These are phyloP conservation scores for Telopea speciosissima DNA, from an alignment of 177 flowering plant species.

Conservation along the genomic window DNA sequence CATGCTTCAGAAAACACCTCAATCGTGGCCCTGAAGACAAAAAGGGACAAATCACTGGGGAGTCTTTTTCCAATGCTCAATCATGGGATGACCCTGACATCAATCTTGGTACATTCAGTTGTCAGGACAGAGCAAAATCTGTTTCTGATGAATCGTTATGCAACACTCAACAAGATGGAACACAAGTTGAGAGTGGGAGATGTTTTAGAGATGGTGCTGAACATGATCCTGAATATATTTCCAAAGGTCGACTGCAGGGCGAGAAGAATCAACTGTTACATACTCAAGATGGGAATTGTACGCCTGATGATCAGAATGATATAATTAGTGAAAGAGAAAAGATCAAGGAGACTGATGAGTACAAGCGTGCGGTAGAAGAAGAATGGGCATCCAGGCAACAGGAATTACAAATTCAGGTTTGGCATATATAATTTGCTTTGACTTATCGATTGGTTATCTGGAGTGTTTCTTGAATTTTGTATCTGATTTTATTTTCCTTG, in stretches of 20 bases:
- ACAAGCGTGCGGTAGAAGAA: conserved; percentile 48
- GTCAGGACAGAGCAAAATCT: background rate
- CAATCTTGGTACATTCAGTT: background rate
- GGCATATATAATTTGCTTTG: background rate
- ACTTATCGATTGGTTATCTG: background rate
- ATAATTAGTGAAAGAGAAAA: conserved; percentile 40
- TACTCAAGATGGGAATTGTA: conserved; percentile 11
- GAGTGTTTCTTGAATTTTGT: background rate
- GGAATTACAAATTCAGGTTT: conserved; percentile 51
- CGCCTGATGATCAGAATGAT: conserved; percentile 8
- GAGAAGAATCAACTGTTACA: background rate
- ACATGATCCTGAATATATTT: background rate
- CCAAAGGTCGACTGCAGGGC: background rate
- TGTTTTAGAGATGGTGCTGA: background rate
- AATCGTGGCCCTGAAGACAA: background rate
- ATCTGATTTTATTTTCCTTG: no score
- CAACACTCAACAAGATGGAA: conserved; percentile 2
- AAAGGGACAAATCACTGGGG: no score
- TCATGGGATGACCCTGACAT: background rate
- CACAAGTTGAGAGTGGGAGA: background rate
- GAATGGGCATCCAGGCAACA: conserved; percentile 53
- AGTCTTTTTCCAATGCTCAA: background rate
- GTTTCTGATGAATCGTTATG: background rate
- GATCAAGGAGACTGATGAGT: conserved; percentile 61
- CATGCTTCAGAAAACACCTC: background rate